Evolutionary conservation across 129 eudicot genomes (phyloP), one percentile per base, ranked within the genome.

Genomic region (Calendula officinalis): DNA sequence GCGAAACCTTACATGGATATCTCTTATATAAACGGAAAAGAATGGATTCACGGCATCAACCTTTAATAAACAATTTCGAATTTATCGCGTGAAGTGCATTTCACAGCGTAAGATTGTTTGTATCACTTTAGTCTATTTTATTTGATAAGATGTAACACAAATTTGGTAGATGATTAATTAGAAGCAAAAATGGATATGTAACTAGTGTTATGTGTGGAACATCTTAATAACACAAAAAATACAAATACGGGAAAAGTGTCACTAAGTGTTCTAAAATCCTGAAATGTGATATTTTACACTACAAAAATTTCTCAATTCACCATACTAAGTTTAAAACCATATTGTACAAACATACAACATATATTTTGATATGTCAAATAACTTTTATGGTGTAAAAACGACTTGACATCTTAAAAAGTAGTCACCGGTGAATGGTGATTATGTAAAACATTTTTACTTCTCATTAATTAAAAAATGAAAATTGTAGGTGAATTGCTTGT

Each of bases 11-110:
- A 40, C 70, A 45, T 79, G 73, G 73, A 72, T 58, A 17, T 66
- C 22, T 77, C 91, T 12, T 89, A 68, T 71, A 62, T 89, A 43
- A 81, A 89, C 63, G 97, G 97, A 53, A 47, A 77, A 4, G 64
- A 77, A 7, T 92, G 98, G 98, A 74, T 91, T 68, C 68, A 32
- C 7, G 39, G 39, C 36, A 44, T 63, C 39, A 34, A 32, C 62
- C 41, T 53, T 54, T 63, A 64, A 65, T 6, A 34, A 22, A 56
- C 5, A 27, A 33, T 32, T 62, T 71, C 44, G 13, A 0, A 27
- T 55, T 62, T 36, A 55, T 49, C 62, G 22, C 49, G 50, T 62
- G 43, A 62, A 43, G 67, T 62, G 6, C 5, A 13, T 50, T 64
- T 6, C 30, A 3, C 48, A 50, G 13, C 57, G 27, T 71, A 60